Conservation (phyloP, 116 monocot genomes). For the Thalassia testudinum region DNA sequence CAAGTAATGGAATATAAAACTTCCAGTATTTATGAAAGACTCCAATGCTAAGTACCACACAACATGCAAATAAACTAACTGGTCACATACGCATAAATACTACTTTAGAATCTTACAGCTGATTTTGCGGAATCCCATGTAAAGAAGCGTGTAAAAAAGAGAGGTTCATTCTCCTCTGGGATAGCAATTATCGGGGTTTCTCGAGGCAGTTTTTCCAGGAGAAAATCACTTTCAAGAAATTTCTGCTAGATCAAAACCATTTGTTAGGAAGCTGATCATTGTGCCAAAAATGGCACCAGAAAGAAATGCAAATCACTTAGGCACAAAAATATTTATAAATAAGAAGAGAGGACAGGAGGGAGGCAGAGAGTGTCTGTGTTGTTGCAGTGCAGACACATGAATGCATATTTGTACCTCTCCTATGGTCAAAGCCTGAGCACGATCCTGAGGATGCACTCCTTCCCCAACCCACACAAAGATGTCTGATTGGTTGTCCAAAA, state of each 20-base stretch:
- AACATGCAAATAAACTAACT: not conserved
- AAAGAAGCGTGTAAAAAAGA: constrained; percentile 91
- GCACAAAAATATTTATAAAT: too few relatives aligned
- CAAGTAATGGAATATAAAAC: too few relatives aligned
- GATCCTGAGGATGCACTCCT: constrained; percentile 43
- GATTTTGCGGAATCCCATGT: constrained; percentile 84
- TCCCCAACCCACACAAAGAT: constrained; percentile 90
- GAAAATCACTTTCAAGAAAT: constrained; percentile 74
- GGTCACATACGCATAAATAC: not conserved
- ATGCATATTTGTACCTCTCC: constrained; percentile 24
- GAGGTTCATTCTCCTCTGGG: constrained; percentile 82
- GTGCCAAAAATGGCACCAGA: too few relatives aligned
- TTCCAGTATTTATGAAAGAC: too few relatives aligned
- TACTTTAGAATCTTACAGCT: constrained; percentile 28
- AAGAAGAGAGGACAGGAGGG: too few relatives aligned
- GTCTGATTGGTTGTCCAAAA: constrained; percentile 59
- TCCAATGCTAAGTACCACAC: too few relatives aligned
- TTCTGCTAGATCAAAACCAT: constrained; percentile 26
- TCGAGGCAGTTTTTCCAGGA: constrained; percentile 52
- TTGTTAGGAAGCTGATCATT: not conserved
- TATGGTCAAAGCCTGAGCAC: constrained; percentile 54
- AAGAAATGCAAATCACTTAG: too few relatives aligned
- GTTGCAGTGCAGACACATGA: too few relatives aligned
- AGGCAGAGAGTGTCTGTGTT: too few relatives aligned
- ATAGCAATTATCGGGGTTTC: constrained; percentile 61